Percentiles rank a stretch among this genome's conserved stretches.
phyloP scores from a whole-genome alignment of 2,329 filamentous ascomycete species.

The Trichoderma harzianum region DNA sequence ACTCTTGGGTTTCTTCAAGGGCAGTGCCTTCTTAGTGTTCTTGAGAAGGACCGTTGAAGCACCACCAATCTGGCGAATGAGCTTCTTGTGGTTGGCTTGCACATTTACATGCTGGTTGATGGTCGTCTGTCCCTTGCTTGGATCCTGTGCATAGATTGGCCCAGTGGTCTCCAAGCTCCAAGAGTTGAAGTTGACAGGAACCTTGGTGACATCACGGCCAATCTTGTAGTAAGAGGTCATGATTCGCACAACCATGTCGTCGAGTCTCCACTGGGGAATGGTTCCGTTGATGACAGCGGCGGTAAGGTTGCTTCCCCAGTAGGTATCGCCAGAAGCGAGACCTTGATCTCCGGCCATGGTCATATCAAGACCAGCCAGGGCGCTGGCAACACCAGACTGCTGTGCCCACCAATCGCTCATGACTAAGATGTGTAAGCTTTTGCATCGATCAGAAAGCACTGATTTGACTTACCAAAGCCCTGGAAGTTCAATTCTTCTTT shows the following conservation, averaged over 20 bases:
- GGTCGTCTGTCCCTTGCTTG: neutral
- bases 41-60: neutral
- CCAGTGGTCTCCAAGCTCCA: neutral
- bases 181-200: neutral
- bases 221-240: conserved; percentile 37
- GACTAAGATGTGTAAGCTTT: conserved; percentile 34
- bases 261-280: conserved; percentile 64
- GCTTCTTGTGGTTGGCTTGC: conserved; percentile 64
- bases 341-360: conserved; percentile 55
- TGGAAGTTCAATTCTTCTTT: conserved; percentile 37
- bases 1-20: neutral
- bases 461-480: neutral
- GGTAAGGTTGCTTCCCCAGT: conserved; percentile 65
- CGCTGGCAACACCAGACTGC: conserved; percentile 54
- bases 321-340: conserved; percentile 21
- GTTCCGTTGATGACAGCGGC: conserved; percentile 73
- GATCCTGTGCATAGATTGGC: neutral
- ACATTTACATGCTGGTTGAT: conserved; percentile 60
- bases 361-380: conserved; percentile 64
- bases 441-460: neutral
- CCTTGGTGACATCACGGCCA: neutral
- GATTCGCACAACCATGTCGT: conserved; percentile 68
- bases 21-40: neutral
- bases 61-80: conserved; percentile 48
- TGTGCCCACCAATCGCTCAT: conserved; percentile 67